A percentile compares a stretch with the other conserved stretches of the same genome.
phyloP scores from a whole-genome alignment of 331 rosid genomes.

The Acacia pycnantha region DNA sequence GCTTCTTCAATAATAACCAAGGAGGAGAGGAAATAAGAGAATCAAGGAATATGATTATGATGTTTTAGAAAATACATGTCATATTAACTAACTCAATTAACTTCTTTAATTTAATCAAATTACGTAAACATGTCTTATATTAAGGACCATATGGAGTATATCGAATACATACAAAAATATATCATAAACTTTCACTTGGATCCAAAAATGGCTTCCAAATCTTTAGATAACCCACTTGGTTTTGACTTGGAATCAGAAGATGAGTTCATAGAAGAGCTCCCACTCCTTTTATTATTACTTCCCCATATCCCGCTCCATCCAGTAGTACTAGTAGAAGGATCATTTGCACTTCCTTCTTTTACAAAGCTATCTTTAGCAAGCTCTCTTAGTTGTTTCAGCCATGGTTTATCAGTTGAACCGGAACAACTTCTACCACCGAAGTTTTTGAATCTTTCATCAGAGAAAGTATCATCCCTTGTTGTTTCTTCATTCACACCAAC shows the following conservation, averaged over 20 bases:
- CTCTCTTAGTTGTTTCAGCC: constrained; percentile 68
- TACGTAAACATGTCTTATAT: too few relatives aligned
- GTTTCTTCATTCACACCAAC: constrained; percentile 21
- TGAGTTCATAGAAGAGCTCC: constrained; percentile 46
- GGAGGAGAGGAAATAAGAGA: too few relatives aligned
- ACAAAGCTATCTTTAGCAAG: constrained; percentile 73
- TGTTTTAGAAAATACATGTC: too few relatives aligned
- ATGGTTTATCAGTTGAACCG: constrained; percentile 57
- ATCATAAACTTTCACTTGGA: constrained; percentile 50
- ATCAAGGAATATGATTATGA: fast-evolving
- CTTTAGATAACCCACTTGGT: constrained; percentile 52
- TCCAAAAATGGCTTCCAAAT: constrained; percentile 92
- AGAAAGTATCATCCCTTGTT: constrained; percentile 18
- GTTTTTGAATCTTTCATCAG: constrained; percentile 31
- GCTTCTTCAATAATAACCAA: too few relatives aligned
- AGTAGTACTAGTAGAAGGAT: constrained; percentile 68
- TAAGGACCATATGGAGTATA: background rate
- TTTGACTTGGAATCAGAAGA: constrained; percentile 58
- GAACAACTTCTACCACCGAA: constrained; percentile 49
- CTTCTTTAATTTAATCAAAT: too few relatives aligned
- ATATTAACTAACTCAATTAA: too few relatives aligned
- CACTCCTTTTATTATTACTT: constrained; percentile 56
- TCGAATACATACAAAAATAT: background rate
- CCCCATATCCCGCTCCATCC: constrained; percentile 72
- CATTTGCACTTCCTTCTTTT: constrained; percentile 56